Base-by-base conservation (phyloP, 2,329 filamentous ascomycete genomes). In the Fusarium sp. region DNA sequence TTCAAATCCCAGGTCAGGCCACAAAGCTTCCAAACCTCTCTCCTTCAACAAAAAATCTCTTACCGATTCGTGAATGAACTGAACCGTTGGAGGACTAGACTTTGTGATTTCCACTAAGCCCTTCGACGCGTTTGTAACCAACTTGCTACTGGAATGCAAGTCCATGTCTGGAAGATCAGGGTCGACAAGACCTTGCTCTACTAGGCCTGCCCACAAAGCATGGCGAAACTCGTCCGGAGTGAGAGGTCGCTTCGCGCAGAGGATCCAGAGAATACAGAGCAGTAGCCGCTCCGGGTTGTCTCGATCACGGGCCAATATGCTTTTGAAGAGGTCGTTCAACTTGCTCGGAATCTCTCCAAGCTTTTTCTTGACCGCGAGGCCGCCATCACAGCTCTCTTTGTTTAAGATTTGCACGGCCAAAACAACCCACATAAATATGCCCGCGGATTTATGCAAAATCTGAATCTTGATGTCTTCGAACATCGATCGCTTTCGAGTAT, bases 41-140 rank as follows among this genome's bases (percentile, higher is more conserved):
- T 76, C 73, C 8, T 74, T 74, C 3, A 81, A 19, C 0, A 84
- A 70, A 41, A 79, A 83, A 9, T 83, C 80, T 1, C 75, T 67
- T 0, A 84, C 79, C 0, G 81, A 82, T 59, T 83, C 79, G 35
- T 84, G 81, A 6, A 84, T 83, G 65, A 84, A 85, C 53, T 85
- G 82, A 1, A 84, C 78, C 0, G 61, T 77, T 0, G 66, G 61
- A 0, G 21, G 2, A 11, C 71, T 63, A 0, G 69, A 64, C 13
- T 67, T 75, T 0, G 76, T 78, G 1, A 78, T 57, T 49, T 84
- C 81, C 0, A 76, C 78, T 9, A 85, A 71, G 0, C 84, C 83
- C 61, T 84, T 85, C 0, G 83, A 86, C 0, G 71, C 77, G 31
- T 69, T 72, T 0, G 78, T 65, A 67, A 0, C 70, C 53, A 4